Evolutionary conservation across 1,139 yeast species (phyloP), one percentile per base, ranked within the genome.

Genomic region (Komagataea norvegica): DNA sequence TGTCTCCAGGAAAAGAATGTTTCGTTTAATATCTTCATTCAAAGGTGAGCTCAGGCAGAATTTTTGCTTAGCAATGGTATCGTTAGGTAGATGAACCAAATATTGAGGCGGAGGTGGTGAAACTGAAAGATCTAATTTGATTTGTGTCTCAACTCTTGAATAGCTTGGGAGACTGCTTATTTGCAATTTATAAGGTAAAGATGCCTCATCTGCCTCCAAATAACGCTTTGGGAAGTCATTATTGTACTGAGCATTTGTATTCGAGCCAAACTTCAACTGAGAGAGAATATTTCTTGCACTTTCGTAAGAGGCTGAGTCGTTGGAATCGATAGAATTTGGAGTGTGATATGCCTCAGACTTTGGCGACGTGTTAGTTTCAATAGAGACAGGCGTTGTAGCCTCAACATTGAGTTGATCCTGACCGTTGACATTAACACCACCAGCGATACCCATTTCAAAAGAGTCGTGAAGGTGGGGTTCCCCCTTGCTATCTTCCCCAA

Each of bases 81-180:
- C 95, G 37, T 86, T 74, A 1, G 97, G 95, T 31, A 91, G 62
- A 56, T 85, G 91, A 27, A 91, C 61, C 42, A 86, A 64, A 40
- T 71, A 70, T 55, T 85, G 81, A 7, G 73, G 70, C 5, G 95
- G 93, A 9, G 86, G 74, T 3, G 95, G 95, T 24, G 77, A 69
- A 34, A 87, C 65, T 7, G 74, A 61, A 22, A 91, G 62, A 36
- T 74, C 70, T 41, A 91, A 66, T 58, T 87, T 89, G 56, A 89
- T 86, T 63, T 91, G 97, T 16, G 96, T 91, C 61, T 91, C 98
- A 6, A 91, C 97, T 48, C 98, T 74, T 8, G 96, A 86, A 50
- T 78, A 78, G 9, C 72, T 62, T 1, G 96, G 96, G 35, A 89
- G 64, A 39, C 79, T 82, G 10, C 70, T 63, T 1, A 88, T 64